Evolutionary conservation across 2,329 filamentous ascomycete genomes (phyloP), one percentile per base, ranked within the genome.

Genomic region (Trichoderma cornu-damae): DNA sequence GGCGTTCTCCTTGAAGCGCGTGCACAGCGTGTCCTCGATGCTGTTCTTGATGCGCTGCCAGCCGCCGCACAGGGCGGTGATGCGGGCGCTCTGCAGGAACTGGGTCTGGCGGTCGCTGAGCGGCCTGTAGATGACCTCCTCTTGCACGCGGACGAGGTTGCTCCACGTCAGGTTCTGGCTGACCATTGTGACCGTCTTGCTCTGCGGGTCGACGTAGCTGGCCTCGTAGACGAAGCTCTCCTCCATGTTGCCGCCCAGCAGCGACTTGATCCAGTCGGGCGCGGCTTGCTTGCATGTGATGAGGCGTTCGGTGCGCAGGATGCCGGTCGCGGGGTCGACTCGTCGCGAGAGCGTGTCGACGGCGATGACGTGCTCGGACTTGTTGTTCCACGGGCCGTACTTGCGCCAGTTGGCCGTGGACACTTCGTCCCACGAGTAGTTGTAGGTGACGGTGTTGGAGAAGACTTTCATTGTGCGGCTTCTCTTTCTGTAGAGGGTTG

Each of bases 341-440:
- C 65, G 64, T 44, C 94, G 89, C 53, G 85, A 87, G 66, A 99
- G 75, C 12, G 93, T 97, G 77, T 99, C 94, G 68, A 97, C 94
- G 64, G 90, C 92, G 64, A 95, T 85, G 64, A 99, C 94, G 74
- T 99, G 94, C 38, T 91, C 90, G n/a, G 89, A 92, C 77, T 96
- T 94, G 73, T 96, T 89, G 78, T 99, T 99, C 93, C 94, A 97
- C 18, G 93, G 93, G 68, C 90, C 95, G 77, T 99, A 99, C 75
- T 99, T 99, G 66, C 86, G 88, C 94, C 94, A 99, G 81, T 99
- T 99, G 71, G 89, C 91, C 12, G 90, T 91, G 24, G 91, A 96
- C 34, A 99, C 94, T 74, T 97, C 93, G 69, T 96, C 90, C 94
- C 94, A 99, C 44, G 93, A 96, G 80, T 99, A 99, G 77, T 96